These are phyloP conservation scores for Yarrowia osloensis DNA, from an alignment of 805 yeast genomes.

Conservation along the genomic window DNA sequence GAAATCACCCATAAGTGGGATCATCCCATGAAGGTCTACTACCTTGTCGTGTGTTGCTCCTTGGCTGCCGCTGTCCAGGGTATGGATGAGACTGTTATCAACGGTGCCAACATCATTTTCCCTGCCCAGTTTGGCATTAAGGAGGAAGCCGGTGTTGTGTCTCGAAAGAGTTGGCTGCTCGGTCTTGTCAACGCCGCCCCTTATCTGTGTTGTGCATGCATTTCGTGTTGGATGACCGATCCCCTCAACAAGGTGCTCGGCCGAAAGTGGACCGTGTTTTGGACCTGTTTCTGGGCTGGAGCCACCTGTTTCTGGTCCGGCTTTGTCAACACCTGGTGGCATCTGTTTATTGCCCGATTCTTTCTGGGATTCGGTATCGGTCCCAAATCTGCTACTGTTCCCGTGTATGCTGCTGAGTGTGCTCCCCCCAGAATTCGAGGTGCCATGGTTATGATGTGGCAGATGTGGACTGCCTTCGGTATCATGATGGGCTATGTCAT, in stretches of 20 bases:
- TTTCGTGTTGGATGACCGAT: constrained; percentile 61
- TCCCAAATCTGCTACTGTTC: constrained; percentile 65
- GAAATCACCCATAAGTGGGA: constrained; percentile 53
- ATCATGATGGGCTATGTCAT: constrained; percentile 67
- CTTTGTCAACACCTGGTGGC: constrained; percentile 61
- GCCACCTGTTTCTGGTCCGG: constrained; percentile 66
- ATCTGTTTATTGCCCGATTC: constrained; percentile 60
- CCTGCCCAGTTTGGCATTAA: constrained; percentile 34
- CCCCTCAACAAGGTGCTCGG: constrained; percentile 55
- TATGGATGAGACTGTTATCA: constrained; percentile 71
- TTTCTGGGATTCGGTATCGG: constrained; percentile 70
- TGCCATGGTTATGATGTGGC: constrained; percentile 70
- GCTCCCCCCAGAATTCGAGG: constrained; percentile 62
- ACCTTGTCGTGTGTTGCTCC: constrained; percentile 60
- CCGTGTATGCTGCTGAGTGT: constrained; percentile 66
- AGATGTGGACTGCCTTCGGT: constrained; percentile 72
- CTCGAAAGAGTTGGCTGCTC: constrained; percentile 45
- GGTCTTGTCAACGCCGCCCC: constrained; percentile 70
- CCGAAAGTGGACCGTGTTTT: constrained; percentile 60
- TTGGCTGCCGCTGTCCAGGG: constrained; percentile 72
- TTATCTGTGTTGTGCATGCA: constrained; percentile 57
- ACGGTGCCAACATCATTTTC: constrained; percentile 61
- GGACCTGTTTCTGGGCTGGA: constrained; percentile 59
- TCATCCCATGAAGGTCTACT: constrained; percentile 48
- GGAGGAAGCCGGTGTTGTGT: constrained; percentile 36